Evolutionary conservation across 2,329 filamentous ascomycete genomes (phyloP), one percentile per base, ranked within the genome.

Genomic region (Arthrobotrys entomopaga): DNA sequence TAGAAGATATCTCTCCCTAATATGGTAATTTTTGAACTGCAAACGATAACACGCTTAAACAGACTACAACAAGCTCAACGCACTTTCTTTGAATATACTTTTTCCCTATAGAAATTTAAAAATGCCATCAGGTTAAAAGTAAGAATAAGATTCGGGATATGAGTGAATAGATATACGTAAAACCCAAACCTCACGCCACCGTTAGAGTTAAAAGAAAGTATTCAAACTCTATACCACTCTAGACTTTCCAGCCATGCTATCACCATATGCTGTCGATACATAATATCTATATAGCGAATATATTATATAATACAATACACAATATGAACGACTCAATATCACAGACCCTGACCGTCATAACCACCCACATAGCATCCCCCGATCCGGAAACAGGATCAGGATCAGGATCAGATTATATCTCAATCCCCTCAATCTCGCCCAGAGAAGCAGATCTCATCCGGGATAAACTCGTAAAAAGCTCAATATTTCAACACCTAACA

Each of bases 11-110:
- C 1, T n/a, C 16, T 10, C 5, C 42, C 42, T 10, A 5, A 46
- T 46, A 40, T 40, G 43, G 70, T 11, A 56, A 52, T 46, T 61
- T n/a, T 53, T 16, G 6, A 26, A 74, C 50, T 19, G 54, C 63
- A 67, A 74, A 74, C 63, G 13, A 13, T 24, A 22, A 50, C 57
- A 52, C 26, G 10, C 50, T 19, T 40, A 38, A 46, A 50, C 22
- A 53, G 8, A 19, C 24, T 63, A 58, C 70, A 74, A 74, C 70
- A 54, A 38, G 8, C 22, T 67, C 70, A 74, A 74, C 63, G 13
- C 70, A 50, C n/a, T n/a, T 6, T 46, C 6, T 46, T 13, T 1
- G 11, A 8, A 15, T 46, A 2, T 10, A 34, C 7, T 7, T 1
- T 34, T 34, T 34, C 2, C n/a, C n/a, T n/a, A n/a, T n/a, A n/a